Evolutionary conservation across 2,329 filamentous ascomycete species (phyloP), one percentile per base, ranked within the genome.

Genomic region (Claviceps quebecensis): DNA sequence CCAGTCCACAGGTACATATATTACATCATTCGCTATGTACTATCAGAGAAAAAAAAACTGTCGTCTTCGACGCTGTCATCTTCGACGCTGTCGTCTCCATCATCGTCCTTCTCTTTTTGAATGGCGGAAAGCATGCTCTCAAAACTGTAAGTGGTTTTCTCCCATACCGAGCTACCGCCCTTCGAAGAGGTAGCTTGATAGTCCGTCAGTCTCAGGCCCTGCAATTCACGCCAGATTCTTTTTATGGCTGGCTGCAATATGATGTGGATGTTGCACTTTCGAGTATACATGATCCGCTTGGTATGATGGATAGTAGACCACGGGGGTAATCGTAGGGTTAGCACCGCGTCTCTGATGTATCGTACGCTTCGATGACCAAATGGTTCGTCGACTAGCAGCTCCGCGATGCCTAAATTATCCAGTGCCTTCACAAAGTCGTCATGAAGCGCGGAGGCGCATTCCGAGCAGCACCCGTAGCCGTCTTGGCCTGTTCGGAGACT

Each of bases 221-320:
- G 2, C 17, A n/a, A 17, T 11, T 0, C 0, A n/a, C n/a, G 0
- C 19, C 43, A 45, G 8, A 45, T 5, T 14, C 1, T 7, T 1
- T 5, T 6, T 14, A 29, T 1, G 7, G 1, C 4, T 23, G 16
- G 8, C 4, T 45, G 14, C 23, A 45, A 4, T 6, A n/a, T 29
- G 11, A 0, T 2, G 4, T 29, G 16, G 29, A 45, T 16, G 16
- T 13, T 17, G 6, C 43, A 45, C 1, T 6, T 19, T 19, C 9
- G 4, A 41, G n/a, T 19, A 9, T 11, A 41, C 0, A 26, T 26
- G 16, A 11, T 7, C 4, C 29, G 16, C 2, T 26, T 16, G 7
- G 7, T 2, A 6, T 44, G 19, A 44, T 26, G 22, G 9, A 3
- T 26, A 19, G 14, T 2, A n/a, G 4, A 5, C 23, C 23, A 29